These are phyloP conservation scores for Ceratobasidium sp. DNA, from an alignment of 1,284 basidiomycete species.

Conservation along the genomic window DNA sequence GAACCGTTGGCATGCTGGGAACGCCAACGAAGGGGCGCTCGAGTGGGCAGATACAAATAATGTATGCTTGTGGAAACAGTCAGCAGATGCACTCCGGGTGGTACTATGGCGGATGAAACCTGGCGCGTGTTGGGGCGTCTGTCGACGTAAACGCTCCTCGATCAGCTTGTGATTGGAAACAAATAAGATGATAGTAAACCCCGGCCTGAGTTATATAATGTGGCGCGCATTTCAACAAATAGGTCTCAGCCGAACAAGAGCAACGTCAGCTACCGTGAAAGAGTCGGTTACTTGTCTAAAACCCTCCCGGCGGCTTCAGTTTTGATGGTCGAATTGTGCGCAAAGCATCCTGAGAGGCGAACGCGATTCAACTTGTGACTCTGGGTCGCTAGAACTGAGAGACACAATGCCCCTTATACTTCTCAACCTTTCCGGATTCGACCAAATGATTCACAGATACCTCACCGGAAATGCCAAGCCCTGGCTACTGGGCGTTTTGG, in stretches of 20 bases:
- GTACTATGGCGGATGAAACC: background rate
- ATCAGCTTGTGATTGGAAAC: background rate
- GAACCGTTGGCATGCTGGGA: conserved; percentile 1
- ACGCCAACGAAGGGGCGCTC: background rate
- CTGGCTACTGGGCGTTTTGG: background rate
- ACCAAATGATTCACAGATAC: background rate
- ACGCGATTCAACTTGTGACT: background rate
- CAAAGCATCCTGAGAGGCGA: background rate
- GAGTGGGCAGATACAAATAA: background rate
- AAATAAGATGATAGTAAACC: background rate
- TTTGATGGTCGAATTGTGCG: background rate
- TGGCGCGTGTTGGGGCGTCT: background rate
- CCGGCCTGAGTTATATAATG: background rate
- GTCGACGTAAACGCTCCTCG: background rate
- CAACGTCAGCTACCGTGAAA: too few species aligned
- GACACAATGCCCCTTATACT: background rate
- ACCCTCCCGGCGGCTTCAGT: background rate
- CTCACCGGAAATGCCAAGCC: background rate
- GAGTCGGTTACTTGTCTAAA: conserved; percentile 1
- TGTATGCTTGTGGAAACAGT: background rate
- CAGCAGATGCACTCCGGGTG: background rate
- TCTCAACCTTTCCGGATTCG: background rate
- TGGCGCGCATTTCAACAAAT: background rate
- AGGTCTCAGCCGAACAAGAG: too few species aligned
- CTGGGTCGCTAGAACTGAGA: background rate